Percentiles rank a stretch among this genome's conserved stretches.
Evolutionary conservation across 495 filamentous ascomycete species (phyloP).

Genomic region (Lasiosphaeria hispida): DNA sequence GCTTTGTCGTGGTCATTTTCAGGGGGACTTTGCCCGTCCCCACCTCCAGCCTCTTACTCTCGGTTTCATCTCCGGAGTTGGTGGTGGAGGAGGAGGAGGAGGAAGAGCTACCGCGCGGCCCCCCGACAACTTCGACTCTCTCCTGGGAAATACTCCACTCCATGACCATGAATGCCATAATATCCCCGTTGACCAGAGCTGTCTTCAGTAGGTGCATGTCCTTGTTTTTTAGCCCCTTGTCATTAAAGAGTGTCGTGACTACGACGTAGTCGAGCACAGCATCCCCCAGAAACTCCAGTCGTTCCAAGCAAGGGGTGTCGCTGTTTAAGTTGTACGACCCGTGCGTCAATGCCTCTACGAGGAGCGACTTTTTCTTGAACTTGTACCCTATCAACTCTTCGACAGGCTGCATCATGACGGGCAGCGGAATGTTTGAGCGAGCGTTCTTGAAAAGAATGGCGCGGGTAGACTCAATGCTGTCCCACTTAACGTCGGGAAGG

Average conservation of each 20-base stretch:
- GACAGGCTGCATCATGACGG: conserved; percentile 34
- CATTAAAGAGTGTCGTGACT: conserved; percentile 41
- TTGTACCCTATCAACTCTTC: conserved; percentile 65
- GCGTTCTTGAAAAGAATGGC: conserved; percentile 33
- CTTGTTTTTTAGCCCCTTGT: conserved; percentile 51
- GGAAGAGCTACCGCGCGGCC: neutral
- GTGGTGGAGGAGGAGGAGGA: conserved; percentile 7
- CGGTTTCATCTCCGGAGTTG: neutral
- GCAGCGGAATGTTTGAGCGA: conserved; percentile 27
- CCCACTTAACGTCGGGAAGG: conserved; percentile 62
- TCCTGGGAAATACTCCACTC: conserved; percentile 42
- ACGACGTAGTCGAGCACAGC: conserved; percentile 80
- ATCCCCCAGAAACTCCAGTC: conserved; percentile 90
- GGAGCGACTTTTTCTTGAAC: conserved; percentile 66
- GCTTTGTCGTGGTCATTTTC: conserved; percentile 19
- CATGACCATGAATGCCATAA: conserved; percentile 85
- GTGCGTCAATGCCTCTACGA: conserved; percentile 87
- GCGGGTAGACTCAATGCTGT: conserved; percentile 33
- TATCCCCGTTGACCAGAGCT: conserved; percentile 76
- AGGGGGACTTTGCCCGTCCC: neutral
- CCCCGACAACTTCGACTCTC: conserved; percentile 22
- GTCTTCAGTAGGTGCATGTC: conserved; percentile 74
- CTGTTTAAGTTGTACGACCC: conserved; percentile 54
- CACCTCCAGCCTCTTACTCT: neutral
- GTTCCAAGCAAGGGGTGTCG: conserved; percentile 68